Percentiles rank a stretch among this genome's conserved stretches.
Conservation (phyloP, 306 rosid species). For the Vachellia collinsii region DNA sequence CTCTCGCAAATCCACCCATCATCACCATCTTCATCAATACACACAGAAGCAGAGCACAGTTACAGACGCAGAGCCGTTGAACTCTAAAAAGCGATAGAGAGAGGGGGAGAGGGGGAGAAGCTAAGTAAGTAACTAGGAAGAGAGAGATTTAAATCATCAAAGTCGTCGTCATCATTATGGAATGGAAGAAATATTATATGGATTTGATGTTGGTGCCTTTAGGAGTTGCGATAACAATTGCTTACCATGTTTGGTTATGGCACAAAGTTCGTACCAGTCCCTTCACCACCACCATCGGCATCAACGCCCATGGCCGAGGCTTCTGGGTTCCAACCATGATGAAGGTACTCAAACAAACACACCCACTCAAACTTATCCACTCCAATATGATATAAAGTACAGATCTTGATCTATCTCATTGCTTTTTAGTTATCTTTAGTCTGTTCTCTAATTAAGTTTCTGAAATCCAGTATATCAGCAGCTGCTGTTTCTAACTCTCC, state of each 20-base stretch:
- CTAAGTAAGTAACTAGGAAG: neutral
- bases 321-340: slow-evolving; percentile 84
- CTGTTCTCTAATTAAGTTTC: neutral
- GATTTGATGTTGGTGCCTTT: slow-evolving; percentile 80
- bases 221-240: slow-evolving; percentile 55
- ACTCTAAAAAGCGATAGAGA: neutral
- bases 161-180: slow-evolving; percentile 40
- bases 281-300: slow-evolving; percentile 71
- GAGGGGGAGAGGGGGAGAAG: neutral
- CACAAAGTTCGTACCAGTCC: slow-evolving; percentile 75
- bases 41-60: neutral
- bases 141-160: neutral
- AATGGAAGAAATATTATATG: slow-evolving; percentile 82
- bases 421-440: neutral
- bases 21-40: neutral
- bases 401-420: neutral
- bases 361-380: neutral
- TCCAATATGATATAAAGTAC: neutral
- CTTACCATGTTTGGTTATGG: slow-evolving; percentile 86
- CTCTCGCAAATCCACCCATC: neutral
- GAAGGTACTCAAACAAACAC: slow-evolving; percentile 51
- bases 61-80: neutral
- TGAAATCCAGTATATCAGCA: neutral
- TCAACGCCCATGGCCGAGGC: slow-evolving; percentile 65
- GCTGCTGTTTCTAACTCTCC: neutral